A percentile compares a stretch with the other conserved stretches of the same genome.
Evolutionary conservation across 495 filamentous ascomycete species (phyloP).

Genomic region (Tuber aestivum): DNA sequence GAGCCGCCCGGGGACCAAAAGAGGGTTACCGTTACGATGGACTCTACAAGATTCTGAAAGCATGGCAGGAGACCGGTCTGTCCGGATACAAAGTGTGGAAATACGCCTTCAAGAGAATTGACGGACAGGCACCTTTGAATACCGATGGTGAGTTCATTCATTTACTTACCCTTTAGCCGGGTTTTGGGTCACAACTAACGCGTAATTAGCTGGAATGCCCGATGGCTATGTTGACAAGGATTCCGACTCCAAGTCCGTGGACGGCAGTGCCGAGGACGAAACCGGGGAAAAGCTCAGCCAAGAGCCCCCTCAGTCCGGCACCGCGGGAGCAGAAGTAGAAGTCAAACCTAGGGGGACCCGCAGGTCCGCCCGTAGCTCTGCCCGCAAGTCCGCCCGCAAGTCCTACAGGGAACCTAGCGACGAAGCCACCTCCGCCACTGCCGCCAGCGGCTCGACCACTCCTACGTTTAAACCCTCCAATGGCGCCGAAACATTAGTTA

Average conservation of each 20-base stretch:
- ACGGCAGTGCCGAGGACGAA: background rate
- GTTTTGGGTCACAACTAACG: background rate
- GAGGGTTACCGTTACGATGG: conserved; percentile 43
- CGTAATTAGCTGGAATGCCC: conserved; percentile 5
- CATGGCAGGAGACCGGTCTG: conserved; percentile 39
- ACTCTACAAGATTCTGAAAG: conserved; percentile 38
- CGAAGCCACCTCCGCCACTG: conserved; percentile 8
- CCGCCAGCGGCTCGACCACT: background rate
- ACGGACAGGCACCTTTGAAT: conserved; percentile 36
- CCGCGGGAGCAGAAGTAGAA: background rate
- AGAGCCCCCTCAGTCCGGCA: background rate
- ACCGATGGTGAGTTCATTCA: conserved; percentile 16
- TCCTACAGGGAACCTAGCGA: background rate
- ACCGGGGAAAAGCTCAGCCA: background rate
- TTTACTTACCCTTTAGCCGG: background rate
- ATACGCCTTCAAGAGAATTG: conserved; percentile 42
- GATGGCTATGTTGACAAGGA: background rate
- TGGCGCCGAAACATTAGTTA: background rate
- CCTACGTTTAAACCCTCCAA: background rate
- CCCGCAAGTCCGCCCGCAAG: background rate
- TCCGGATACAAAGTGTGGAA: conserved; percentile 40
- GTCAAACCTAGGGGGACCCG: background rate
- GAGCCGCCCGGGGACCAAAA: conserved; percentile 35
- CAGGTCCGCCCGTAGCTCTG: background rate
- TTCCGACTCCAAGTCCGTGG: background rate